Percentiles rank a stretch among this genome's conserved stretches.
Evolutionary conservation across 2,329 filamentous ascomycete species (phyloP).

Genomic region (Colletotrichum costaricense): DNA sequence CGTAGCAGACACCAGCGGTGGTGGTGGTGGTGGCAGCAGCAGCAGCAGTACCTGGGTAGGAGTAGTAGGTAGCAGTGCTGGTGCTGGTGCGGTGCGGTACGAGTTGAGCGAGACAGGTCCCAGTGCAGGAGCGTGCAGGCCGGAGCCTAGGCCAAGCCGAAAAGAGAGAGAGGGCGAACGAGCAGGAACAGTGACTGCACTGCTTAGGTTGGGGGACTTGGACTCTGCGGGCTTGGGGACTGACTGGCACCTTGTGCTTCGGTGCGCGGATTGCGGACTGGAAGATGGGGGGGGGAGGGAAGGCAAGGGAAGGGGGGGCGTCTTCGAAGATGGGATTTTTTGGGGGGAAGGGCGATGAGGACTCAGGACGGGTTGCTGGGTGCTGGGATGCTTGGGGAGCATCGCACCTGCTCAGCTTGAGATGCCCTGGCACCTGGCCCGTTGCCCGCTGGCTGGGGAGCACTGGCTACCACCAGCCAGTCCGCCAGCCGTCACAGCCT

Average conservation of each 20-base stretch:
- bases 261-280: conserved; percentile 30
- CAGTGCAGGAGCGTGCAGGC: conserved; percentile 32
- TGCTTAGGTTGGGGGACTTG: conserved; percentile 4
- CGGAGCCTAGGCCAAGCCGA: conserved; percentile 24
- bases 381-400: conserved; percentile 19
- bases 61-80: conserved; percentile 10
- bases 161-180: conserved; percentile 26
- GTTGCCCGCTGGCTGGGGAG: conserved; percentile 11
- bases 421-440: conserved; percentile 2
- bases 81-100: conserved; percentile 24
- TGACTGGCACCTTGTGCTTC: conserved; percentile 25
- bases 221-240: conserved; percentile 13
- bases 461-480: conserved; percentile 26
- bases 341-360: conserved; percentile 3
- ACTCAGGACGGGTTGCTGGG: not conserved
- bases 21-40: conserved; percentile 8
- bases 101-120: conserved; percentile 34
- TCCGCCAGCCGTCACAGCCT: conserved; percentile 15
- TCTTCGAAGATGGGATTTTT: conserved; percentile 24
- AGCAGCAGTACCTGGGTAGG: not conserved
- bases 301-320: not conserved
- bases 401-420: conserved; percentile 17
- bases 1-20: conserved; percentile 9
- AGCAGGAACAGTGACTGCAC: conserved; percentile 27
- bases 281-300: not conserved